phyloP scores from a whole-genome alignment of 306 rosid species.

The Geum urbanum region DNA sequence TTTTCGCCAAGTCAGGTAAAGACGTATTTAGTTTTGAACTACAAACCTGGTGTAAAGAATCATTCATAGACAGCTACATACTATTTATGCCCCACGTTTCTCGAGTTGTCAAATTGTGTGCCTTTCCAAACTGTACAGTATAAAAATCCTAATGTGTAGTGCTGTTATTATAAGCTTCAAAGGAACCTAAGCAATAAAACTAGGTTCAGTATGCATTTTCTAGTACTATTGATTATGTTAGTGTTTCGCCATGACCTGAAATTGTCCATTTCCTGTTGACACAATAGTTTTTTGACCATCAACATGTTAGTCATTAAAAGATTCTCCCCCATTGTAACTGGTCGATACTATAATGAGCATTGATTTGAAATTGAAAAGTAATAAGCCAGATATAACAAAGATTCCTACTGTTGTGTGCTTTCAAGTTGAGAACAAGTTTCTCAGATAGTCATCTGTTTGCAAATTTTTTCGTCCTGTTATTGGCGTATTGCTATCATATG shows the following conservation, averaged over 20 bases:
- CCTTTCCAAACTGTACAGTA: not conserved
- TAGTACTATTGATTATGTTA: not conserved
- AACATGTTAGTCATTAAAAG: not conserved
- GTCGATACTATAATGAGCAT: not conserved
- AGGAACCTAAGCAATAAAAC: not conserved
- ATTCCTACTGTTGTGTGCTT: not conserved
- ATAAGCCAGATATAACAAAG: not conserved
- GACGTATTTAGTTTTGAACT: constrained; percentile 13
- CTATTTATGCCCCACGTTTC: not conserved
- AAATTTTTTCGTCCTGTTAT: not conserved
- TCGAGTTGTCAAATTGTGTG: not conserved
- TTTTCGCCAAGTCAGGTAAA: constrained; percentile 96
- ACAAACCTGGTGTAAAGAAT: constrained; percentile 1
- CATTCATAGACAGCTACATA: not conserved
- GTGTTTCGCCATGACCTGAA: not conserved
- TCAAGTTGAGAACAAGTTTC: not conserved
- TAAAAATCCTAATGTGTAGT: not conserved
- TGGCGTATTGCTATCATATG: constrained; percentile 34
- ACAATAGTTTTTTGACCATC: not conserved
- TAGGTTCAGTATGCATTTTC: not conserved
- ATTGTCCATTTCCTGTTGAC: not conserved
- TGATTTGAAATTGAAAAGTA: not conserved
- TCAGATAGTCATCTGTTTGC: not conserved
- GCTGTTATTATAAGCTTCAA: not conserved
- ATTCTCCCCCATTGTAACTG: not conserved